Evolutionary conservation across 352 stramenopile genomes (phyloP), one percentile per base, ranked within the genome.

Genomic region (Phytopythium litorale): DNA sequence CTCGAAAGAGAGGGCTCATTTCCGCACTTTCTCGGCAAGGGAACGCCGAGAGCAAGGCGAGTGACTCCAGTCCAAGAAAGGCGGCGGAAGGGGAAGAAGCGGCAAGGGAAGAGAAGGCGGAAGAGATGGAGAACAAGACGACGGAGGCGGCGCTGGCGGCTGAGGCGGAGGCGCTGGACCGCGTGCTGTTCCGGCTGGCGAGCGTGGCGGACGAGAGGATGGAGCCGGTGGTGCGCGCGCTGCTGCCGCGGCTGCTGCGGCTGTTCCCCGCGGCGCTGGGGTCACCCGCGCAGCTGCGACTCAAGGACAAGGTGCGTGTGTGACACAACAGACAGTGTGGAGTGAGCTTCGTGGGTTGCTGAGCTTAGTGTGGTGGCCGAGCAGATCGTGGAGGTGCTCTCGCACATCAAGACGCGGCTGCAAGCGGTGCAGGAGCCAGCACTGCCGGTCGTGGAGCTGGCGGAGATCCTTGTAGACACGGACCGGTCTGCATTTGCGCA

Each of bases 181-280:
- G 83, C 70, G 76, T 92, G 64, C 73, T 90, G 50, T 92, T 92
- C 77, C 83, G 83, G 8, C 75, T 92, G 32, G 83, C 80, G 46
- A 92, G 79, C 60, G 71, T 81, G 33, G 64, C 78, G n/a, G 83
- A 90, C 40, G 83, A 84, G 55, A 80, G 83, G 33, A 68, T 90
- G 71, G 56, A 87, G 21, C 51, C 72, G 18, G 81, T 92, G 58
- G 64, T 92, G 45, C 79, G 88, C 60, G 68, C 66, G 33, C 67
- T 94, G 18, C 70, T 94, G 16, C 84, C 84, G 18, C 75, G 90
- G 69, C 68, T 94, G 35, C 71, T 92, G 13, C 50, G 50, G 50
- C 82, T 89, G 35, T 91, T 92, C 60, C 79, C 82, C 11, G 65
- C 56, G 13, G 70, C 74, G 23, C 61, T 78, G 15, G 50, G 37